These are phyloP conservation scores for Fusarium dimerum DNA, from an alignment of 2,329 filamentous ascomycete species.

Conservation along the genomic window DNA sequence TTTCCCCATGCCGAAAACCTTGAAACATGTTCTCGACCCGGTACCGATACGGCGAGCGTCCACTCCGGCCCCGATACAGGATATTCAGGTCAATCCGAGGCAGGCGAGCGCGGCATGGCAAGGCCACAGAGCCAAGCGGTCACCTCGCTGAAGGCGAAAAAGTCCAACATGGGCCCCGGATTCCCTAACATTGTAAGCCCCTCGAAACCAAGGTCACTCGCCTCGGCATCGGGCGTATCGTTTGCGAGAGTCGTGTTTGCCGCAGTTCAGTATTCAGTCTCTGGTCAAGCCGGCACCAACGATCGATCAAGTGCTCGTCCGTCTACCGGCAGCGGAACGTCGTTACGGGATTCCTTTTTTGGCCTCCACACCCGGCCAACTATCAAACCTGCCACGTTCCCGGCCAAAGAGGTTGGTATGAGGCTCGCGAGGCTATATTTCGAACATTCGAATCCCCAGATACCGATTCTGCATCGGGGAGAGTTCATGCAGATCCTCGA, in stretches of 20 bases:
- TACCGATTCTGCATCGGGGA: constrained; percentile 84
- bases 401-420: constrained; percentile 71
- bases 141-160: constrained; percentile 38
- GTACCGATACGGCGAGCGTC: constrained; percentile 37
- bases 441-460: constrained; percentile 94
- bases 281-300: constrained; percentile 55
- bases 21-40: constrained; percentile 58
- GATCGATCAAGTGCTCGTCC: constrained; percentile 29
- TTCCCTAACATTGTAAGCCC: constrained; percentile 78
- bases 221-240: constrained; percentile 86
- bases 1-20: constrained; percentile 74
- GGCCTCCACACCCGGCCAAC: constrained; percentile 90
- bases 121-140: constrained; percentile 34
- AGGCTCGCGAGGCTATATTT: constrained; percentile 84
- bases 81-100: constrained; percentile 37
- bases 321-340: constrained; percentile 57
- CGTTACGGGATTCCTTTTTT: constrained; percentile 95
- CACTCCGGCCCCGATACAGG: constrained; percentile 35
- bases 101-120: constrained; percentile 22
- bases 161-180: constrained; percentile 34
- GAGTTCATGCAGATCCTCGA: constrained; percentile 92
- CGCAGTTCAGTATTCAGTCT: constrained; percentile 75
- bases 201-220: constrained; percentile 78
- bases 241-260: constrained; percentile 94
- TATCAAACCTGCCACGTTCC: constrained; percentile 83